phyloP scores from a whole-genome alignment of 2,329 filamentous ascomycete genomes.

The Trichoderma arundinaceum region DNA sequence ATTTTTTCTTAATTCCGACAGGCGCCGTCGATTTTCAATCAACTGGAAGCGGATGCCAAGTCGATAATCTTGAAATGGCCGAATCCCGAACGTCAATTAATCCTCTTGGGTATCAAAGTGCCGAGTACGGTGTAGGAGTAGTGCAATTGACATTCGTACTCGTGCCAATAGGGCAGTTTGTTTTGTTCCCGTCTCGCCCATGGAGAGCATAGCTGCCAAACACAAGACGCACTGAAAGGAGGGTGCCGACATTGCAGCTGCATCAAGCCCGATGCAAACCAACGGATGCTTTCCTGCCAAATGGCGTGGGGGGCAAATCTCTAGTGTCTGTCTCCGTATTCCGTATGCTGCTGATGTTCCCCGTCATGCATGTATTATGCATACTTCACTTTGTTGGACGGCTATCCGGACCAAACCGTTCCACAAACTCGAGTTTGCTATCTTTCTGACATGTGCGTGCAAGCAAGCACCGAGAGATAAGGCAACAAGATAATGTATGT shows the following conservation, averaged over 20 bases:
- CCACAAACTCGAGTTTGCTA: constrained; percentile 2
- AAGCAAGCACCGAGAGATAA: constrained; percentile 9
- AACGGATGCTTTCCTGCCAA: not conserved
- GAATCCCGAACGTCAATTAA: not conserved
- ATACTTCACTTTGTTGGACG: not conserved
- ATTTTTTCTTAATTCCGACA: constrained; percentile 11
- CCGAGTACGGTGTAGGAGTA: too few relatives aligned
- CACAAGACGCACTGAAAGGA: not conserved
- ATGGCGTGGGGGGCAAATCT: not conserved
- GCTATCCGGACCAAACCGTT: constrained; percentile 13
- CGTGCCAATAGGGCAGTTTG: not conserved
- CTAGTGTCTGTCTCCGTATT: not conserved
- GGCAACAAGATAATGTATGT: not conserved
- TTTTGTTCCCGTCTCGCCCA: not conserved
- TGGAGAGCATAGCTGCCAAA: not conserved
- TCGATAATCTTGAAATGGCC: not conserved
- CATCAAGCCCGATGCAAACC: not conserved
- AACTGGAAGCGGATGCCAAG: constrained; percentile 1
- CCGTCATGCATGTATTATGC: constrained; percentile 5
- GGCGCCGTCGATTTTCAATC: not conserved
- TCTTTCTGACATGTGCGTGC: not conserved
- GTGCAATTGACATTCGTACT: not conserved
- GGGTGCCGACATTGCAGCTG: not conserved
- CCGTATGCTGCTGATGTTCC: not conserved
- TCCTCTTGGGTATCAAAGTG: too few relatives aligned